phyloP scores from a whole-genome alignment of 1,139 yeast genomes.

The Pneumocystis jirovecii region DNA sequence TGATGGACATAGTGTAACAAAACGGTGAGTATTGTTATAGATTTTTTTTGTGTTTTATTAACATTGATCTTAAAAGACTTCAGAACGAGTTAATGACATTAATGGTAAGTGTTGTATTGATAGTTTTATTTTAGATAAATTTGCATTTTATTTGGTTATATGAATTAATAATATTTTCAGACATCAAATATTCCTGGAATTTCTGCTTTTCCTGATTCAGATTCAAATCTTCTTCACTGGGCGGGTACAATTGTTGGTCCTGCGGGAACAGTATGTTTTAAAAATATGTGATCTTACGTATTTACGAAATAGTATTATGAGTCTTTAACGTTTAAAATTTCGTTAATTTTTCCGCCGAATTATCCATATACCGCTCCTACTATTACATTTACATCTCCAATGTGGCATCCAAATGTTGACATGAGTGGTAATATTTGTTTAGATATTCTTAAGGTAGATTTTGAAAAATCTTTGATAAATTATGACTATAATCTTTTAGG shows the following conservation, averaged over 20 bases:
- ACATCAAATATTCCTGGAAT: constrained; percentile 37
- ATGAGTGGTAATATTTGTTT: constrained; percentile 47
- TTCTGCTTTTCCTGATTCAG: constrained; percentile 39
- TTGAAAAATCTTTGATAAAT: constrained; percentile 7
- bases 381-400: constrained; percentile 46
- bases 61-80: background rate
- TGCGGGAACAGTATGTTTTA: constrained; percentile 30
- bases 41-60: background rate
- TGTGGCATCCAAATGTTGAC: constrained; percentile 63
- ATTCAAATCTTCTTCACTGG: constrained; percentile 43
- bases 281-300: constrained; percentile 3
- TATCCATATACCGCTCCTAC: constrained; percentile 51
- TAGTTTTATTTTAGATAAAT: background rate
- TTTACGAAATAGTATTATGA: constrained; percentile 30
- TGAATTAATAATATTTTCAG: constrained; percentile 14
- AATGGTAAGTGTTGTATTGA: background rate
- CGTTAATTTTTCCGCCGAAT: constrained; percentile 41
- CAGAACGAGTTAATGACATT: background rate
- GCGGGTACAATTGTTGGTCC: constrained; percentile 52
- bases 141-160: background rate
- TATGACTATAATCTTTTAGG: constrained; percentile 30
- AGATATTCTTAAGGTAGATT: constrained; percentile 30
- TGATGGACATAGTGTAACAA: background rate
- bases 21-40: background rate
- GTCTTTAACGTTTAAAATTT: constrained; percentile 39